A percentile compares a stretch with the other conserved stretches of the same genome.
phyloP scores from a whole-genome alignment of 1,139 yeast species.

The Meyerozyma sp. region DNA sequence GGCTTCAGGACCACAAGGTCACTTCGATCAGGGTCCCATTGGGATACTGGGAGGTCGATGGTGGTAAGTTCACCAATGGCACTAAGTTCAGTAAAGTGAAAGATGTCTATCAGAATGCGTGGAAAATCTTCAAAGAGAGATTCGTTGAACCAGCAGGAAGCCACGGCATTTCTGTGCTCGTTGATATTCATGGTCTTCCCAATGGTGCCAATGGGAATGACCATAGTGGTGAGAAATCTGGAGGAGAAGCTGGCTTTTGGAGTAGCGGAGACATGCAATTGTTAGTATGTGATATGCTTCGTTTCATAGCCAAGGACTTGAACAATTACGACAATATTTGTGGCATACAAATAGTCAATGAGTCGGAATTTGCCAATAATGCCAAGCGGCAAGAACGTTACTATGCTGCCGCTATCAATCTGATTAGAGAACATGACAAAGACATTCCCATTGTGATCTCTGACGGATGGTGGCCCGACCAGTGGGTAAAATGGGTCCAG shows the following conservation, averaged over 20 bases:
- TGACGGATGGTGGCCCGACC: constrained; percentile 91
- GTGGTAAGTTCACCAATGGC: constrained; percentile 51
- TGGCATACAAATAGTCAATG: constrained; percentile 84
- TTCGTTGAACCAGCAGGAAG: constrained; percentile 51
- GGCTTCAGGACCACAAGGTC: constrained; percentile 62
- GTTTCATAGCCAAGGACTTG: constrained; percentile 61
- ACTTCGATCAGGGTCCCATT: constrained; percentile 80
- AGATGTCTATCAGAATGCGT: constrained; percentile 62
- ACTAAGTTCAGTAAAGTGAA: constrained; percentile 55
- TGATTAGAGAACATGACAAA: constrained; percentile 52
- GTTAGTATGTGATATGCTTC: constrained; percentile 46
- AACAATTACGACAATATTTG: constrained; percentile 57
- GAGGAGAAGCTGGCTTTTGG: constrained; percentile 63
- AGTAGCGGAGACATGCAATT: constrained; percentile 36
- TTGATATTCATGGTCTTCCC: constrained; percentile 88
- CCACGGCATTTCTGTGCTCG: constrained; percentile 62
- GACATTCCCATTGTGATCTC: constrained; percentile 73
- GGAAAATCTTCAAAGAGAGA: constrained; percentile 51
- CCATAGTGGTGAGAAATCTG: constrained; percentile 68
- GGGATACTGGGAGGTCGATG: constrained; percentile 83
- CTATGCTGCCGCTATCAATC: constrained; percentile 62
- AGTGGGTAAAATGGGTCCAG: constrained; percentile 69
- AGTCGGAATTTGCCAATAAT: constrained; percentile 58
- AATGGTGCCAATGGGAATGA: constrained; percentile 85
- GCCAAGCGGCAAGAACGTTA: constrained; percentile 48